Evolutionary conservation across 2,329 filamentous ascomycete species (phyloP).

Genomic region (Nothomitra cinnamomea): DNA sequence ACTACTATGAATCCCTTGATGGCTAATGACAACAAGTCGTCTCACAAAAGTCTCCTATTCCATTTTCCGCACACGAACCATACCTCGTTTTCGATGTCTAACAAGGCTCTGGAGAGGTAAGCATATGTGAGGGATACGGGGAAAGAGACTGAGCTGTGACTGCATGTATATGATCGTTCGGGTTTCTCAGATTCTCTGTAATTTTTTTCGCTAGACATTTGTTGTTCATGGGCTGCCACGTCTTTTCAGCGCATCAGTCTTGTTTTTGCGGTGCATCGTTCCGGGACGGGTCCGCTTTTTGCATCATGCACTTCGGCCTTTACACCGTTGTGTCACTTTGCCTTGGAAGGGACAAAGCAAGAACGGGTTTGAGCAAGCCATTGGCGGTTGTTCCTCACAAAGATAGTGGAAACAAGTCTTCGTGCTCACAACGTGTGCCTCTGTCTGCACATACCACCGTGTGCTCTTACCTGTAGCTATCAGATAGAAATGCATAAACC

Average conservation of each 20-base stretch:
- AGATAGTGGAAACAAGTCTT: background rate
- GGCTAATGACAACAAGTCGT: slow-evolving; percentile 1
- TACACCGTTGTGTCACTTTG: background rate
- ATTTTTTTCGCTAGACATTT: background rate
- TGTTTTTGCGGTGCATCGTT: slow-evolving; percentile 1
- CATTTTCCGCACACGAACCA: background rate
- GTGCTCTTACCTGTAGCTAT: background rate
- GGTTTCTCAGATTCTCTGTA: background rate
- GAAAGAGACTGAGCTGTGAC: background rate
- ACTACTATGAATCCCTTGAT: background rate
- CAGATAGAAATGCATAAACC: background rate
- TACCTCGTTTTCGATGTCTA: background rate
- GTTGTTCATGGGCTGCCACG: background rate
- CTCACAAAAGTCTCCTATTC: background rate
- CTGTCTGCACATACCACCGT: background rate
- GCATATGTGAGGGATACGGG: background rate
- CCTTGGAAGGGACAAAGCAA: background rate
- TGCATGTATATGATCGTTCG: slow-evolving; percentile 2
- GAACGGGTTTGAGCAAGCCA: background rate
- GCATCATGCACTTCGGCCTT: background rate
- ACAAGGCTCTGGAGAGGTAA: background rate
- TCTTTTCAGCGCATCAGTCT: background rate
- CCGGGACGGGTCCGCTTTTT: slow-evolving; percentile 1
- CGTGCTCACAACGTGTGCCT: background rate
- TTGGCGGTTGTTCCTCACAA: background rate